These are phyloP conservation scores for Cryphonectria japonica DNA, from an alignment of 2,329 filamentous ascomycete genomes.

Conservation along the genomic window DNA sequence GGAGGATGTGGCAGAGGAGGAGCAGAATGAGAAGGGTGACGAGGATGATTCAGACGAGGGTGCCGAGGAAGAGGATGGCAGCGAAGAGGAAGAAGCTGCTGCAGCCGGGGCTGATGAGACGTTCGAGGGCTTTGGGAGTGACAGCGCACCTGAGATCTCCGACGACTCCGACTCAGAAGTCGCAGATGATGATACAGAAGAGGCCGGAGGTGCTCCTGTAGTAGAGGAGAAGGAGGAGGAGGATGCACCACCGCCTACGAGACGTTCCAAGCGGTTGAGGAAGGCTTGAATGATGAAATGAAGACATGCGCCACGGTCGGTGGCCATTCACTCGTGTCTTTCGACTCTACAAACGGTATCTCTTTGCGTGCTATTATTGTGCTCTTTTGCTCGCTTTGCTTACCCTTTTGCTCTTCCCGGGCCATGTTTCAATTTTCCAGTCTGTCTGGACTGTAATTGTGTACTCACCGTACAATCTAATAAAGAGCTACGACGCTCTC, in stretches of 20 bases:
- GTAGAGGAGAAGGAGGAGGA: conserved; percentile 11
- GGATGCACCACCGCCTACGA: not conserved
- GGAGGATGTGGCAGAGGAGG: conserved; percentile 33
- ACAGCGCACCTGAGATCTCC: conserved; percentile 41
- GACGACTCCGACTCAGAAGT: conserved; percentile 30
- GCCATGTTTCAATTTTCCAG: not conserved
- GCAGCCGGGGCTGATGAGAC: conserved; percentile 39
- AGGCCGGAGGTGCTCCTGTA: conserved; percentile 20
- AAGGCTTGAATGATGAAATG: conserved; percentile 10
- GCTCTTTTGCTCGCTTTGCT: not conserved
- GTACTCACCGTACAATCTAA: not conserved
- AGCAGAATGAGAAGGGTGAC: conserved; percentile 16
- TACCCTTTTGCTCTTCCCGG: not conserved
- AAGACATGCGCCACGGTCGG: not conserved
- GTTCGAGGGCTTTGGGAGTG: conserved; percentile 55
- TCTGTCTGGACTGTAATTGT: not conserved
- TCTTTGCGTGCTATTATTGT: not conserved
- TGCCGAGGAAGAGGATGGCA: conserved; percentile 38
- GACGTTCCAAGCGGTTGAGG: conserved; percentile 15
- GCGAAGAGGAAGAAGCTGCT: conserved; percentile 28
- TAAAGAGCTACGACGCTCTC: not conserved
- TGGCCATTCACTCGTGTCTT: not conserved
- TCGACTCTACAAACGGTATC: not conserved
- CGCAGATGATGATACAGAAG: conserved; percentile 29
- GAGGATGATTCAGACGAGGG: conserved; percentile 34